Evolutionary conservation across 768 basidiomycete genomes (phyloP).

Genomic region (Boletus rex-veris): DNA sequence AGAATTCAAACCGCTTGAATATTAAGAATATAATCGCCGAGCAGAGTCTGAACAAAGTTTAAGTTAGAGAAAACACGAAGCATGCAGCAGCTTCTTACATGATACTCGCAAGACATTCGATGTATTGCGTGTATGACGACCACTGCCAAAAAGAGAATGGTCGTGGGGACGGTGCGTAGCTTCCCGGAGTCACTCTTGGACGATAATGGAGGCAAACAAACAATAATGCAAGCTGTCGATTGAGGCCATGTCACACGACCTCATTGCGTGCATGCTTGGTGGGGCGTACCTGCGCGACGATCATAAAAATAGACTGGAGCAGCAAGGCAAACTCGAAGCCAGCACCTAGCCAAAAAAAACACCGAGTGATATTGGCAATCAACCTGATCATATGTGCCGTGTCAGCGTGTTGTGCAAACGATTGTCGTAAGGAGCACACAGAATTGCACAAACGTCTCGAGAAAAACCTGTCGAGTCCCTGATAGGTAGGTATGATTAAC

Average conservation of each 20-base stretch:
- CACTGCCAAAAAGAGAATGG: conserved; percentile 86
- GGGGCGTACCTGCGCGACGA: conserved; percentile 65
- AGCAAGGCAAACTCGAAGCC: conserved; percentile 74
- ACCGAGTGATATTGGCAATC: conserved; percentile 81
- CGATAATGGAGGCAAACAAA: conserved; percentile 80
- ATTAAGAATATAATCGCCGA: conserved; percentile 75
- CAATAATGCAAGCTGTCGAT: conserved; percentile 61
- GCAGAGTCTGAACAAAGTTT: conserved; percentile 42
- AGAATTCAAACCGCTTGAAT: conserved; percentile 59
- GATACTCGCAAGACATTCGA: conserved; percentile 77
- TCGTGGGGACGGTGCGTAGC: conserved; percentile 54
- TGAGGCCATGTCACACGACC: conserved; percentile 19
- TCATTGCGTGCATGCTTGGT: conserved; percentile 2
- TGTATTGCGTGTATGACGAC: conserved; percentile 69
- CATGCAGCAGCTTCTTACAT: conserved; percentile 45
- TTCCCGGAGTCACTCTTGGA: conserved; percentile 58
- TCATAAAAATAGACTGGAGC: conserved; percentile 84
- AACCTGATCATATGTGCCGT: conserved; percentile 41
- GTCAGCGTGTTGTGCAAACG: conserved; percentile 8
- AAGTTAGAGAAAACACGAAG: conserved; percentile 7
- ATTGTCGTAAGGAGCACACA: conserved; percentile 41
- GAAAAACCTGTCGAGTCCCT: conserved; percentile 88
- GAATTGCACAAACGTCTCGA: conserved; percentile 79
- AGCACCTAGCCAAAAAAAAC: conserved; percentile 87
- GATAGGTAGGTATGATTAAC: conserved; percentile 2